Base-by-base conservation (phyloP, 192 early-diverging fungal genomes). In the Backusella circina region DNA sequence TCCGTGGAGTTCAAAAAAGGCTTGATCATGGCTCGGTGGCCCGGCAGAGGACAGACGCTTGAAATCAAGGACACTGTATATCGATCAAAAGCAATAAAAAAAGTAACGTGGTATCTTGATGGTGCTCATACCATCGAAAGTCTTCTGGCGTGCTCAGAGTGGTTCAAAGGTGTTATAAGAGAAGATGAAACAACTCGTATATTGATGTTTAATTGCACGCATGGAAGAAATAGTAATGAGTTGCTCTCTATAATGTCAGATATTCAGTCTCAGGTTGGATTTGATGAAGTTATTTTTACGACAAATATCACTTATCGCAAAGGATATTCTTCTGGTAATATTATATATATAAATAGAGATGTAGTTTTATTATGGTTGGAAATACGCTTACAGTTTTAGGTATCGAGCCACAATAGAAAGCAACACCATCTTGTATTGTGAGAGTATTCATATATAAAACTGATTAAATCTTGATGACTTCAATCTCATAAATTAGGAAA, bases 61-160 rank as follows among this genome's bases (percentile, higher is more conserved):
- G n/a, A 18, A 1, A 35, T 76, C 5, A 47, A 71, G 64, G 51
- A 77, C 9, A 83, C 78, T 15, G 79, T 77, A 33, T 79, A 80
- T 47, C 61, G 68, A 1, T 66, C 50, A n/a, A 51, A 67, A 15
- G 37, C 47, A 15, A 15, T 15, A 12, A 35, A 38, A 13, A 75
- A 83, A 5, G 78, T 92, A 2, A 88, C 72, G 0, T 98, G 94
- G 92, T 92, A 90, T 82, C 82, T 97, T 61, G 98, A 99, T 81
- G 98, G 98, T 30, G 98, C 98, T 2, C 98, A 99, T 77, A 99
- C 98, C 0, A 77, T 83, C 4, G 96, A 99, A 80, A 95, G 94
- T 75, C 86, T 96, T 47, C 80, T 85, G 37, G 89, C 73, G 7
- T 90, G 90, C 72, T 83, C 79, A 3, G 84, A 84, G 31, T 89